Percentiles rank a stretch among this genome's conserved stretches.
phyloP scores from a whole-genome alignment of 345 rosid species.

The Firmiana major region DNA sequence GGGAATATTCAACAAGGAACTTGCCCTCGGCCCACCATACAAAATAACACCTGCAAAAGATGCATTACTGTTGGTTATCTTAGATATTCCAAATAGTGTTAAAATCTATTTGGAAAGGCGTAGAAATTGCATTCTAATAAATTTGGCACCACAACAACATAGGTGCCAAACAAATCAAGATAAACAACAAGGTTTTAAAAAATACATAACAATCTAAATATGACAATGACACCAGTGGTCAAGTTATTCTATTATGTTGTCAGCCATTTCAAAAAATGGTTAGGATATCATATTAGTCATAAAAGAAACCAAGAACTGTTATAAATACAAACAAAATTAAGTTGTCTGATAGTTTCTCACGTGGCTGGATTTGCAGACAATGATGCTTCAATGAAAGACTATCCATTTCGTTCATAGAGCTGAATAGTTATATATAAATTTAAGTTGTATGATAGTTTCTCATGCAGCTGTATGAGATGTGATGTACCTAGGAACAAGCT shows the following conservation, averaged over 20 bases:
- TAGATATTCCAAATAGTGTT: not conserved
- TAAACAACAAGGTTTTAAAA: not conserved
- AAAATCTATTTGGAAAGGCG: not conserved
- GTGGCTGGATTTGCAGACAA: not conserved
- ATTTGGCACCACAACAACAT: not conserved
- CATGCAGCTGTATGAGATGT: not conserved
- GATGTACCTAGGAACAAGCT: not conserved
- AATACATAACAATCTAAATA: too few species aligned
- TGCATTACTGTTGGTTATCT: not conserved
- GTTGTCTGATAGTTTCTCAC: not conserved
- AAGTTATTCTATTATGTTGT: not conserved
- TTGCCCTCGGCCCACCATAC: conserved; percentile 81
- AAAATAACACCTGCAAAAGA: conserved; percentile 62
- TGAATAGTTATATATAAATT: not conserved
- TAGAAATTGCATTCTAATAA: not conserved
- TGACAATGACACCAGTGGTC: not conserved
- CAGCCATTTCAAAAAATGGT: not conserved
- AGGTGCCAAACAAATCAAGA: not conserved
- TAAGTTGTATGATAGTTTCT: not conserved
- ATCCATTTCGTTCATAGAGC: not conserved
- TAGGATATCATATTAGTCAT: not conserved
- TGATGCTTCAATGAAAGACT: not conserved
- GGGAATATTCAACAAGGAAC: conserved; percentile 51
- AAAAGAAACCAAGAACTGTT: not conserved
- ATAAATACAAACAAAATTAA: not conserved